Base-by-base conservation (phyloP, 169 alveolate species). In the Toxoplasma gondii region DNA sequence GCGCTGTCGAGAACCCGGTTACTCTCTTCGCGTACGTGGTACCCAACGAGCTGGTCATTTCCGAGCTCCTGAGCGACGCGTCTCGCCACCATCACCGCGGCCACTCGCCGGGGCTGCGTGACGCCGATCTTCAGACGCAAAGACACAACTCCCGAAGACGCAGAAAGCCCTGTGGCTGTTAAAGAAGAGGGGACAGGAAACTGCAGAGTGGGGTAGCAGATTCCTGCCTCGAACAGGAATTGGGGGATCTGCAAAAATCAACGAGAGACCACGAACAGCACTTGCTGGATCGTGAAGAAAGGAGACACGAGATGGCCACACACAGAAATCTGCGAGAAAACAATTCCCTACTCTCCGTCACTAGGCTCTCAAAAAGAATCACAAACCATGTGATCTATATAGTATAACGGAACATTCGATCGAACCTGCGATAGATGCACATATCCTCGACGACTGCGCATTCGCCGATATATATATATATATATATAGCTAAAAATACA, bases 81-180 rank as follows among this genome's bases (percentile, higher is more conserved):
- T 41, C 98, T 96, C 91, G 99, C 98, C 0, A 98, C 99, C 87
- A 98, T 95, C 98, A 98, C 97, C 22, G 99, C 99, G n/a, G 99
- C 99, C 10, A 99, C 99, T 95, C 99, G 97, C 82, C 99, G 96
- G 0, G 99, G 99, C 93, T 99, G 98, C n/a, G 99, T 99, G 78
- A 98, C 86, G 41, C 98, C 98, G 27, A 97, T 96, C 96, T 29
- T 44, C 82, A 27, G 54, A 84, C n/a, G 39, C 86, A n/a, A n/a
- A 78, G 86, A 78, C 39, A n/a, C 86, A 12, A n/a, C 49, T 17
- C 9, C 58, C 92, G 10, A 39, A 12, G 0, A 54, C 82, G 80
- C 53, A 45, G 45, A 54, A 74, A 94, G 93, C 81, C 49, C 92
- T 64, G 83, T 82, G 58, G 91, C 92, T 97, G 91, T 29, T 29